Evolutionary conservation across 2,329 filamentous ascomycete genomes (phyloP).

Genomic region (Tolypocladium endophyticum): DNA sequence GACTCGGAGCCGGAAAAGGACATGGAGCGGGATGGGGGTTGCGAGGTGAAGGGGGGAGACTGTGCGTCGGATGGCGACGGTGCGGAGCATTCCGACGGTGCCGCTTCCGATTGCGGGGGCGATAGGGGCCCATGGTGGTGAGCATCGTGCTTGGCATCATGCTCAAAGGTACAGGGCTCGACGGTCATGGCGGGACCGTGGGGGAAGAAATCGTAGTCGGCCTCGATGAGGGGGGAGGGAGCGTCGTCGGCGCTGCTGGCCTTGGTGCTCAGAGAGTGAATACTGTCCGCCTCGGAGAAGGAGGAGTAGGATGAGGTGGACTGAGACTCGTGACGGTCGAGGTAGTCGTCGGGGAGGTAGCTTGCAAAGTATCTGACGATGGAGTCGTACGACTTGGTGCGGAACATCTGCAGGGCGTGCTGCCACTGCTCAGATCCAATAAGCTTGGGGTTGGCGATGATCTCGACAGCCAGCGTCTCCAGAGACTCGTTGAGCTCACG

Average conservation of each 20-base stretch:
- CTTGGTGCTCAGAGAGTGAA: slow-evolving; percentile 25
- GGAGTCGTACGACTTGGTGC: slow-evolving; percentile 47
- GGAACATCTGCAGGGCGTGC: slow-evolving; percentile 47
- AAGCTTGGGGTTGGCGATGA: slow-evolving; percentile 47
- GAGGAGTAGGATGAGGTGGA: slow-evolving; percentile 25
- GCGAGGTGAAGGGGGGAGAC: slow-evolving; percentile 20
- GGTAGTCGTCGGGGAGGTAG: slow-evolving; percentile 42
- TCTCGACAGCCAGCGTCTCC: slow-evolving; percentile 48
- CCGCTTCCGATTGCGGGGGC: slow-evolving; percentile 40
- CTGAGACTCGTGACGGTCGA: slow-evolving; percentile 25
- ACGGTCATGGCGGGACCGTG: slow-evolving; percentile 30
- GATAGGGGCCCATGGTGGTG: slow-evolving; percentile 17
- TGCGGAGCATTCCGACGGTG: slow-evolving; percentile 31
- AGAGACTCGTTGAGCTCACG: slow-evolving; percentile 44
- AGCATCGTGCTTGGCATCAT: slow-evolving; percentile 8
- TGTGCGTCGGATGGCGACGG: slow-evolving; percentile 24
- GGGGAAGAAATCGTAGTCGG: slow-evolving; percentile 24
- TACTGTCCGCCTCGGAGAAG: slow-evolving; percentile 26
- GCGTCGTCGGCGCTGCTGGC: slow-evolving; percentile 28
- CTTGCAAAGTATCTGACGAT: slow-evolving; percentile 50
- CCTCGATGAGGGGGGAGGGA: slow-evolving; percentile 23
- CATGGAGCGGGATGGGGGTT: slow-evolving; percentile 35
- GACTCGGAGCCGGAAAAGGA: slow-evolving; percentile 43
- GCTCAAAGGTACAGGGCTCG: slow-evolving; percentile 26
- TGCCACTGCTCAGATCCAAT: slow-evolving; percentile 51